phyloP scores from a whole-genome alignment of 805 yeast species.

The Candida dajiaensis region DNA sequence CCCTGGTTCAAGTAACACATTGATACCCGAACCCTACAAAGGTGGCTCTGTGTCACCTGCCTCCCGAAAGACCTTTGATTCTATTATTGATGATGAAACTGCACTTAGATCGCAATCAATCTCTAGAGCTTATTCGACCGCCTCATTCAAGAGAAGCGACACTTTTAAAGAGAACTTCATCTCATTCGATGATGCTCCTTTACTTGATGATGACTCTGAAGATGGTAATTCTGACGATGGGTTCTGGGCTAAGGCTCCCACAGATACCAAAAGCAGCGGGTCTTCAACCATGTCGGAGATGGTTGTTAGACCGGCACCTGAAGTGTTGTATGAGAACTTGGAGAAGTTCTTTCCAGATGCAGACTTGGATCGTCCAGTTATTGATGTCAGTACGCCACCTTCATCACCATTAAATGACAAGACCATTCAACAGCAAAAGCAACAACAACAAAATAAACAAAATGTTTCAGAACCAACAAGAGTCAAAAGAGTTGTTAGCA shows the following conservation, averaged over 20 bases:
- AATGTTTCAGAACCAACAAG: slow-evolving; percentile 2
- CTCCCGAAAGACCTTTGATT: slow-evolving; percentile 16
- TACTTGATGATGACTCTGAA: slow-evolving; percentile 31
- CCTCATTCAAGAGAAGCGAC: slow-evolving; percentile 27
- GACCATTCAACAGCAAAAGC: not conserved
- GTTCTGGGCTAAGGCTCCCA: slow-evolving; percentile 50
- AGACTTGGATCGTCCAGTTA: slow-evolving; percentile 85
- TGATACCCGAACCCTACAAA: slow-evolving; percentile 37
- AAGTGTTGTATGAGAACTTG: slow-evolving; percentile 84
- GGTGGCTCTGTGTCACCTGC: slow-evolving; percentile 21
- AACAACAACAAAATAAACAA: not conserved
- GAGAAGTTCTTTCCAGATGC: slow-evolving; percentile 91
- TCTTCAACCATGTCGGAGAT: slow-evolving; percentile 33
- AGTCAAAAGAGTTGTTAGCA: slow-evolving; percentile 18
- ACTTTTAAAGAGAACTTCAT: slow-evolving; percentile 67
- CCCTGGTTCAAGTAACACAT: slow-evolving; percentile 36
- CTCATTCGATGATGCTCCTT: slow-evolving; percentile 72
- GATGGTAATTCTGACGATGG: slow-evolving; percentile 47
- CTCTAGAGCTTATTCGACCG: not conserved
- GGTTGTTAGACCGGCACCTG: slow-evolving; percentile 93
- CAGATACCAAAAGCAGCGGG: slow-evolving; percentile 16
- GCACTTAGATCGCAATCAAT: not conserved
- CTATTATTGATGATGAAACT: not conserved
- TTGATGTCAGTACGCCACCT: slow-evolving; percentile 64
- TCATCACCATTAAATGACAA: slow-evolving; percentile 36